Evolutionary conservation across 305 asterid species (phyloP).

Genomic region (Andrographis paniculata): DNA sequence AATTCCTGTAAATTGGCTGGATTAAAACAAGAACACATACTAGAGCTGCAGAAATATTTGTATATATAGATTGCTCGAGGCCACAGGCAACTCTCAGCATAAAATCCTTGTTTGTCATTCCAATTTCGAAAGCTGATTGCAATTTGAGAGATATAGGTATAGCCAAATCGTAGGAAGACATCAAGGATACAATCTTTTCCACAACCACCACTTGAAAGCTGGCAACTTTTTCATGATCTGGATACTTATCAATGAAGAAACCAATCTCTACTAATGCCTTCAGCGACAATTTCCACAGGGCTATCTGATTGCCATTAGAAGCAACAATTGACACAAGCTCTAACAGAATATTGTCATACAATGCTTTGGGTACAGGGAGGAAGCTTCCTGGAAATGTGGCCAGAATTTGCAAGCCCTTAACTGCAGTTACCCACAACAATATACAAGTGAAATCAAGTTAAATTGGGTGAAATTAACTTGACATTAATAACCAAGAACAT

Average conservation of each 20-base stretch:
- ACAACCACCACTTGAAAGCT: constrained; percentile 63
- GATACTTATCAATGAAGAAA: constrained; percentile 37
- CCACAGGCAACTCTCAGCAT: constrained; percentile 57
- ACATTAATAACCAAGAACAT: constrained; percentile 7
- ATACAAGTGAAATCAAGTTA: constrained; percentile 17
- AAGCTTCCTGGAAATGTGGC: constrained; percentile 78
- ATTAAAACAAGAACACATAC: constrained; percentile 41
- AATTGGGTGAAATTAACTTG: constrained; percentile 10
- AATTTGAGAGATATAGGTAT: constrained; percentile 54
- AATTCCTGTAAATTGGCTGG: constrained; percentile 12
- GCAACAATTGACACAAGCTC: constrained; percentile 48
- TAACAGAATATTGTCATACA: constrained; percentile 52
- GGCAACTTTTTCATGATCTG: constrained; percentile 44
- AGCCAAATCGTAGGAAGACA: constrained; percentile 46
- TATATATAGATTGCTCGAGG: constrained; percentile 54
- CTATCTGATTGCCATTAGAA: constrained; percentile 41
- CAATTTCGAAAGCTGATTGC: constrained; percentile 66
- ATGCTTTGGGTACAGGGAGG: constrained; percentile 35
- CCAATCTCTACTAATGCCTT: constrained; percentile 69
- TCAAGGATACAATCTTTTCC: constrained; percentile 46
- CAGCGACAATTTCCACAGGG: constrained; percentile 52
- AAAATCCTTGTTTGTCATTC: constrained; percentile 48
- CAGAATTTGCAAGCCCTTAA: constrained; percentile 73
- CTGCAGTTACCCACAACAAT: constrained; percentile 42
- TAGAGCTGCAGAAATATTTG: constrained; percentile 49